Conservation (phyloP, 495 filamentous ascomycete species). For the Entonaema liquescens region DNA sequence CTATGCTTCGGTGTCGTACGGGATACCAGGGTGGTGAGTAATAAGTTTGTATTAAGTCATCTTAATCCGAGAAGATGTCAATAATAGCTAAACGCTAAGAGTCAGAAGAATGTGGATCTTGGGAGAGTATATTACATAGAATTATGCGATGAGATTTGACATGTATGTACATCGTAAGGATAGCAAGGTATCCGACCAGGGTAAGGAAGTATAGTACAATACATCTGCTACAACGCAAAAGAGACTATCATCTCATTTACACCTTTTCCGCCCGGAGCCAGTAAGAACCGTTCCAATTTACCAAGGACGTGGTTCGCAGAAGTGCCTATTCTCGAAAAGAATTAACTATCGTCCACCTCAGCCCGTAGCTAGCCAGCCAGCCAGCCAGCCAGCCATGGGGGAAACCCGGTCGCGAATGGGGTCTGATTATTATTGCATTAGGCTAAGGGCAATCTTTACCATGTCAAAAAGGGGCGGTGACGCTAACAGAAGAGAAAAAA, state of each 20-base stretch:
- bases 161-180: not conserved
- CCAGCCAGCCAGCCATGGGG: conserved; percentile 9
- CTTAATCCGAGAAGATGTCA: conserved; percentile 3
- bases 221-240: not conserved
- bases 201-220: conserved; percentile 2
- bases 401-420: conserved; percentile 20
- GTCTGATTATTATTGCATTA: conserved; percentile 16
- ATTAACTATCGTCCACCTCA: conserved; percentile 14
- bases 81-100: not conserved
- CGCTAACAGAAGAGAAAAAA: conserved; percentile 21
- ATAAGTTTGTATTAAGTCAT: not conserved
- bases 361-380: not conserved
- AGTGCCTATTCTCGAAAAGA: conserved; percentile 9
- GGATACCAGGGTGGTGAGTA: not conserved
- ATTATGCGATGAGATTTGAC: not conserved
- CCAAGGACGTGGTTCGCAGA: conserved; percentile 35
- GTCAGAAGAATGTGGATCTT: conserved; percentile 8
- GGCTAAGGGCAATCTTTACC: not conserved
- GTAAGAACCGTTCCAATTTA: conserved; percentile 35
- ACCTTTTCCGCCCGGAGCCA: conserved; percentile 17
- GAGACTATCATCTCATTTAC: conserved; percentile 19
- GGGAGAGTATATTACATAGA: not conserved
- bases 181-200: conserved; percentile 7
- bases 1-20: not conserved
- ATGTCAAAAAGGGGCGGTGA: conserved; percentile 33